Percentiles rank a stretch among this genome's conserved stretches.
phyloP scores from a whole-genome alignment of 2,329 filamentous ascomycete species.

The Aspergillus puulaauensis region DNA sequence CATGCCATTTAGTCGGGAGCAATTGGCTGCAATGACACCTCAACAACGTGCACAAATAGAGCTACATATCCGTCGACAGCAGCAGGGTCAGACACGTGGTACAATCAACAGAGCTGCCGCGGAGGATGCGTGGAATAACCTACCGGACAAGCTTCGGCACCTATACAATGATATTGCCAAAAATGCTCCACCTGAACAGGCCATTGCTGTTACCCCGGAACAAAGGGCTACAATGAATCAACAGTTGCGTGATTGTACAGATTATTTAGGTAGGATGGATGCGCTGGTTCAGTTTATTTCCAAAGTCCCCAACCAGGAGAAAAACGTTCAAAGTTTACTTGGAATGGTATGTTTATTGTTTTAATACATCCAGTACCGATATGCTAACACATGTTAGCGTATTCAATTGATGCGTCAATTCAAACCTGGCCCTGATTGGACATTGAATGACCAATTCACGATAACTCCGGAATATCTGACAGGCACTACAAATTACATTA shows the following conservation, averaged over 20 bases:
- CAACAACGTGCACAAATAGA: constrained; percentile 43
- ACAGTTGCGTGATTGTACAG: constrained; percentile 40
- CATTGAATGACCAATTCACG: constrained; percentile 46
- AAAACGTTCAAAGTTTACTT: constrained; percentile 36
- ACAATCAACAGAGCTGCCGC: constrained; percentile 34
- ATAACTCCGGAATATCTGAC: constrained; percentile 42
- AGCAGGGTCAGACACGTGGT: constrained; percentile 33
- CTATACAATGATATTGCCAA: constrained; percentile 39
- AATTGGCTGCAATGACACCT: constrained; percentile 40
- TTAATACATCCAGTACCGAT: neutral
- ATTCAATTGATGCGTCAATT: constrained; percentile 48
- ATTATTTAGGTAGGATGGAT: constrained; percentile 46
- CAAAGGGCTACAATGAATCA: constrained; percentile 40
- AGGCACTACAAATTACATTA: constrained; percentile 38
- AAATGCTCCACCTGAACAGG: constrained; percentile 30
- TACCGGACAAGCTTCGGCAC: constrained; percentile 40
- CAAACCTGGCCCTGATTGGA: constrained; percentile 41
- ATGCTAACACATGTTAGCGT: constrained; percentile 31
- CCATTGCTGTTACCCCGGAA: constrained; percentile 38
- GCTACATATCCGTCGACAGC: constrained; percentile 35
- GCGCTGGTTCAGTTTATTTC: constrained; percentile 40
- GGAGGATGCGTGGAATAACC: constrained; percentile 39
- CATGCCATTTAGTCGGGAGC: constrained; percentile 32
- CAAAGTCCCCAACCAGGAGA: constrained; percentile 42
- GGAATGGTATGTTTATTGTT: constrained; percentile 33